phyloP scores from a whole-genome alignment of 2,329 filamentous ascomycete species.

The Clonostachys byssicola region DNA sequence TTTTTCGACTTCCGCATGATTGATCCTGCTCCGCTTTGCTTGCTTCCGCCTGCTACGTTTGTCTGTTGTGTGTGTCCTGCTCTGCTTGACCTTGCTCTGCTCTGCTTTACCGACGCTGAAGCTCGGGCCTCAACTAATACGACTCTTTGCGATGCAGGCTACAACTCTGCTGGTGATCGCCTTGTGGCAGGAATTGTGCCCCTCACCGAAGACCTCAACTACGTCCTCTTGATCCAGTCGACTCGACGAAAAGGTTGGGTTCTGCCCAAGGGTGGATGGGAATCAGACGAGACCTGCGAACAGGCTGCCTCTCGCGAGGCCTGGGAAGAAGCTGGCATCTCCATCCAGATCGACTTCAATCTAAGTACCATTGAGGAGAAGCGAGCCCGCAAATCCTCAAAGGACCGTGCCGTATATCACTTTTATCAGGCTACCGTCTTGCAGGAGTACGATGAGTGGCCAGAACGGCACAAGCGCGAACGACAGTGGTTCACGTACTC shows the following conservation, averaged over 20 bases:
- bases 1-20: neutral
- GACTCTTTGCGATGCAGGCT: conserved; percentile 54
- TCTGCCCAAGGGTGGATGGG: conserved; percentile 96
- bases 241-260: conserved; percentile 92
- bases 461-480: conserved; percentile 87
- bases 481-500: conserved; percentile 85
- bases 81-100: conserved; percentile 5
- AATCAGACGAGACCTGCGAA: conserved; percentile 84
- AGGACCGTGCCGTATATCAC: conserved; percentile 62
- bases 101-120: neutral
- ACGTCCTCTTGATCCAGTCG: conserved; percentile 91
- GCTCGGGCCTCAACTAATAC: no score
- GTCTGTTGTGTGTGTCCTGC: neutral
- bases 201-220: conserved; percentile 77
- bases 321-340: conserved; percentile 96
- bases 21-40: neutral
- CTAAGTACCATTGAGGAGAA: conserved; percentile 84
- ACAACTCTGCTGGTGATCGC: conserved; percentile 86
- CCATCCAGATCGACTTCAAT: conserved; percentile 78
- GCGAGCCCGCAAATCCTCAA: conserved; percentile 70
- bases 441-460: conserved; percentile 83
- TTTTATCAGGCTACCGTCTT: conserved; percentile 89
- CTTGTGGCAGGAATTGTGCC: conserved; percentile 94
- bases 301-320: conserved; percentile 86
- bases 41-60: conserved; percentile 1